A percentile compares a stretch with the other conserved stretches of the same genome.
phyloP scores from a whole-genome alignment of 192 early-diverging fungal species.

The Paraglomus brasilianum region DNA sequence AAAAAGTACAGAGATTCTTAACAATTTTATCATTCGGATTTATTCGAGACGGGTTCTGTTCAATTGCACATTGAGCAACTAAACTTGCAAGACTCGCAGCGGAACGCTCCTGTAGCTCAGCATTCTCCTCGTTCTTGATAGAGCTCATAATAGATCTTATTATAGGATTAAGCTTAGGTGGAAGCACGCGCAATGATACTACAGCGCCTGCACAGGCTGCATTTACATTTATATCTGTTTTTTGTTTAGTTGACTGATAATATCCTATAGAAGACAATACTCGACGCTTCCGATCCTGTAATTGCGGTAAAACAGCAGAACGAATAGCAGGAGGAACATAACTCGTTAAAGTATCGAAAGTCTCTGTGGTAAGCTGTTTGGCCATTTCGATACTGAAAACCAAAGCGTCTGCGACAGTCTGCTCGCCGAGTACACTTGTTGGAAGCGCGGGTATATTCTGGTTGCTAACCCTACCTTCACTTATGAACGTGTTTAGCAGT shows the following conservation, averaged over 20 bases:
- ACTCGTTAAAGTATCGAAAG: slow-evolving; percentile 46
- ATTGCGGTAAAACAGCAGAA: slow-evolving; percentile 37
- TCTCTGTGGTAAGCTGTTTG: slow-evolving; percentile 41
- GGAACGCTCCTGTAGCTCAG: slow-evolving; percentile 53
- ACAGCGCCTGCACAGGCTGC: slow-evolving; percentile 79
- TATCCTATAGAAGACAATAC: slow-evolving; percentile 62
- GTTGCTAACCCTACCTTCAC: slow-evolving; percentile 45
- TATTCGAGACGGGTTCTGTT: slow-evolving; percentile 40
- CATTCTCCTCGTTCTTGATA: slow-evolving; percentile 60
- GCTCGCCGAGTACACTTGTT: slow-evolving; percentile 40
- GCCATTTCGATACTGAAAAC: slow-evolving; percentile 61
- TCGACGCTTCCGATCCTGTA: slow-evolving; percentile 64
- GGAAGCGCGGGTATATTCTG: slow-evolving; percentile 55
- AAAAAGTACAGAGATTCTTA: slow-evolving; percentile 80
- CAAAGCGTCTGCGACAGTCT: slow-evolving; percentile 24
- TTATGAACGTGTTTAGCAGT: slow-evolving; percentile 59
- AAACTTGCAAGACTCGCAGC: slow-evolving; percentile 53
- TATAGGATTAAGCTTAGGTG: slow-evolving; percentile 79
- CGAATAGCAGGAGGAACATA: slow-evolving; percentile 39
- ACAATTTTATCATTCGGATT: slow-evolving; percentile 82
- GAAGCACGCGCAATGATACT: slow-evolving; percentile 73
- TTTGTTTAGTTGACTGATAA: slow-evolving; percentile 60
- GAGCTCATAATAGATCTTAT: slow-evolving; percentile 83
- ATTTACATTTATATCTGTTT: slow-evolving; percentile 65
- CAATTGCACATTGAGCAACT: slow-evolving; percentile 47